A percentile compares a stretch with the other conserved stretches of the same genome.
Conservation (phyloP, 2,329 filamentous ascomycete species). For the Penicillium corylophilum region DNA sequence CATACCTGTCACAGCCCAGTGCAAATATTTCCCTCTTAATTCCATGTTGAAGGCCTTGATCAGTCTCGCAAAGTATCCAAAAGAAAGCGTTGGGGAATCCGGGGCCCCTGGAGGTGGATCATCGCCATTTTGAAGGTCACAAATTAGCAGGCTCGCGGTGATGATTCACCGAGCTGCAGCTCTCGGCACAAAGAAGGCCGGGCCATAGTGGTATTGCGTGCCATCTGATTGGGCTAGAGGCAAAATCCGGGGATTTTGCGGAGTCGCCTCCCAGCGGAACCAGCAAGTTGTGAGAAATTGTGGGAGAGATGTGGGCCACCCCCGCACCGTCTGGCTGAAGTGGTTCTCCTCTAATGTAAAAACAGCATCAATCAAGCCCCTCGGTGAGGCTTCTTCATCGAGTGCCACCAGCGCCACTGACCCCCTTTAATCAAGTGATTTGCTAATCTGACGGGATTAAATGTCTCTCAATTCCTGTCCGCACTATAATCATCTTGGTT, state of each 20-base stretch:
- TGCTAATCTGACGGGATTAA: neutral
- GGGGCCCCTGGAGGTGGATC: conserved; percentile 6
- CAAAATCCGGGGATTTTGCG: conserved; percentile 6
- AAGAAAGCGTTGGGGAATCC: neutral
- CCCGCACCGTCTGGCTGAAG: no score
- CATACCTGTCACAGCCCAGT: conserved; percentile 23
- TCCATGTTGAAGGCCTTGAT: conserved; percentile 10
- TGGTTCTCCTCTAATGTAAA: neutral
- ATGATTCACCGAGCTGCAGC: conserved; percentile 7
- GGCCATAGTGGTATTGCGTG: neutral
- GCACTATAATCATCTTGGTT: neutral
- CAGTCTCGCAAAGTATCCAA: neutral
- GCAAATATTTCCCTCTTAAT: conserved; percentile 17
- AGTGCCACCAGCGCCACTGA: neutral
- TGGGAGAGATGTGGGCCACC: no score
- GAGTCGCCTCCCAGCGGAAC: neutral
- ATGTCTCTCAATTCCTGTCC: neutral
- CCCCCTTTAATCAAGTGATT: neutral
- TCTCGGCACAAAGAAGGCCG: conserved; percentile 13
- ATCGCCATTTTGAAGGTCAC: conserved; percentile 1
- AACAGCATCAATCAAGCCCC: neutral
- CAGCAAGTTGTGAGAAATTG: no score
- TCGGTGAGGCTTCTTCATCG: neutral
- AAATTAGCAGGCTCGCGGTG: conserved; percentile 3
- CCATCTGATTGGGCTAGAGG: conserved; percentile 1